Base-by-base conservation (phyloP, 352 stramenopile genomes). In the Globisporangium mamillatum region DNA sequence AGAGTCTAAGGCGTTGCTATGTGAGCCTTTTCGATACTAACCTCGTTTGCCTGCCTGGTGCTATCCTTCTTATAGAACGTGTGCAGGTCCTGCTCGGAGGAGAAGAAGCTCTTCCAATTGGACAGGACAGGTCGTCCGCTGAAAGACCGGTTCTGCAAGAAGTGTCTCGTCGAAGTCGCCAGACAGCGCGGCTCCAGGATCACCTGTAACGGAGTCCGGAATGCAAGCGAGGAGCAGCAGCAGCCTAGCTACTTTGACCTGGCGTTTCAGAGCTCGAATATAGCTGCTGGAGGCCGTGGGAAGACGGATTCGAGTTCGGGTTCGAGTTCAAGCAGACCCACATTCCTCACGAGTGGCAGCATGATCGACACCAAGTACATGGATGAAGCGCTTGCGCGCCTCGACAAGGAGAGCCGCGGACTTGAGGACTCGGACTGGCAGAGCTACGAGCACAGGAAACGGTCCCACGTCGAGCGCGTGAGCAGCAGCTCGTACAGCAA, bases 71-170 rank as follows among this genome's bases (percentile, higher is more conserved):
- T 22, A 24, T 75, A 86, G 67, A 82, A 77, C 18, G 79, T 85
- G 5, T 87, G 79, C 64, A 80, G 72, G 41, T 75, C 73, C 41
- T 87, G 79, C 60, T 87, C 77, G 44, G 66, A 79, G n/a, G 82
- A 82, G 60, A 71, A 77, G 38, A 80, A 73, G 58, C 72, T 87
- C 50, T 87, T 82, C 58, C 63, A 81, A 62, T 66, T 85, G 25
- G 77, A 85, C 60, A 79, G 75, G 46, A 76, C 62, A n/a, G 73
- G 71, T 0, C 67, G 71, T 8, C 71, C 71, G 20, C 73, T 79
- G 25, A 75, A 71, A 25, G 75, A 83, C 10, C 77, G 77, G 5
- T 87, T 87, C 63, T 87, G 79, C 58, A 81, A 79, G 48, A 18
- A 75, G 41, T 84, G 77, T 20, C 53, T 84, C 44, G 72, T 73